Percentiles rank a stretch among this genome's conserved stretches.
phyloP scores from a whole-genome alignment of 169 alveolate genomes.

The Plasmodium gonderi region DNA sequence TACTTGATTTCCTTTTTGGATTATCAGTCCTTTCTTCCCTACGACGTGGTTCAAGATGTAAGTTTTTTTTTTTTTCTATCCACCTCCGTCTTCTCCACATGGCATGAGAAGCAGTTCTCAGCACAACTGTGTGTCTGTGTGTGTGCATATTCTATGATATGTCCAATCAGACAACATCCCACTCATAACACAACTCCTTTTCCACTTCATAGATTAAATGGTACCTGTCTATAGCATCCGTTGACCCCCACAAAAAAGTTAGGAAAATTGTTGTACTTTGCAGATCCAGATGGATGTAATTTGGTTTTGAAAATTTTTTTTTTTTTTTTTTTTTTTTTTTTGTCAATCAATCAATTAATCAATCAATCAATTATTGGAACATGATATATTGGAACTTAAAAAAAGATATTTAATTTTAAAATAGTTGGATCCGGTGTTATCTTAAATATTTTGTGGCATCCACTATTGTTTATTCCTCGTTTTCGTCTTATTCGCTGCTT shows the following conservation, averaged over 20 bases:
- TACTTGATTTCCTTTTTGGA: slow-evolving; percentile 29
- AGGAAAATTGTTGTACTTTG: slow-evolving; percentile 48
- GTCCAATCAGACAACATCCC: too few species aligned
- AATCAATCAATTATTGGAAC: too few species aligned
- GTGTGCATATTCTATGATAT: not conserved
- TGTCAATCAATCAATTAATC: too few species aligned
- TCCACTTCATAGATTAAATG: slow-evolving; percentile 17
- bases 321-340: slow-evolving; percentile 2
- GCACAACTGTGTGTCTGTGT: not conserved
- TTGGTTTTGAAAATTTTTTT: not conserved
- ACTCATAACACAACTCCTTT: not conserved
- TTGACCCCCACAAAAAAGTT: slow-evolving; percentile 50
- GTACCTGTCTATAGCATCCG: slow-evolving; percentile 55
- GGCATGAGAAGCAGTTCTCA: not conserved
- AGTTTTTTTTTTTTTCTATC: not conserved
- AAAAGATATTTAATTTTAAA: not conserved
- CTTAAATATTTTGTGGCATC: not conserved
- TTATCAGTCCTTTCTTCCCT: slow-evolving; percentile 31
- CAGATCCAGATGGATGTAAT: slow-evolving; percentile 61
- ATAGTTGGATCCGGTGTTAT: not conserved
- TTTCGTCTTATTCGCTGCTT: not conserved
- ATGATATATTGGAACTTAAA: not conserved
- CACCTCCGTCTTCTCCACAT: not conserved
- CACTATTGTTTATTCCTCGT: not conserved
- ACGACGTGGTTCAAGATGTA: slow-evolving; percentile 38